These are phyloP conservation scores for Monosporascus ibericus DNA, from an alignment of 2,329 filamentous ascomycete species.

Conservation along the genomic window DNA sequence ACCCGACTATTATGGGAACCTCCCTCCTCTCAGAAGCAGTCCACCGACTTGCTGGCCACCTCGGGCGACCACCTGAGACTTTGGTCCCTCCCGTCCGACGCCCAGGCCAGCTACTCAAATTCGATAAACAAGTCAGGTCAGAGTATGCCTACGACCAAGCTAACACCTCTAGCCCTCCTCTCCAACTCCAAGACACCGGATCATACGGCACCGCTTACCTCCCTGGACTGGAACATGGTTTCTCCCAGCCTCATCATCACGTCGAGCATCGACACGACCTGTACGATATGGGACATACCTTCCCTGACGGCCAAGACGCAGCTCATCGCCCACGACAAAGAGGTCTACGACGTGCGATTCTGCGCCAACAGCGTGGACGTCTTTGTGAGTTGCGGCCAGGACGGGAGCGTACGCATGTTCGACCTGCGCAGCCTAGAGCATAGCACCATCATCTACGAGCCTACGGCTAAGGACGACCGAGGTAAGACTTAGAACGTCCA, in stretches of 20 bases:
- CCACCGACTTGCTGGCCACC: conserved; percentile 88
- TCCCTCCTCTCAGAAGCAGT: conserved; percentile 88
- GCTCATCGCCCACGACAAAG: conserved; percentile 96
- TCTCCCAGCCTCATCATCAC: conserved; percentile 97
- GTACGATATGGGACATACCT: conserved; percentile 99
- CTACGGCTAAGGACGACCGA: conserved; percentile 76
- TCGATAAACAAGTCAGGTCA: conserved; percentile 55
- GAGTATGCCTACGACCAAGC: conserved; percentile 61
- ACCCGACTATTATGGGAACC: conserved; percentile 95
- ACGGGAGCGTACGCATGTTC: conserved; percentile 98
- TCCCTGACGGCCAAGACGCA: conserved; percentile 97
- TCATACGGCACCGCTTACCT: conserved; percentile 93
- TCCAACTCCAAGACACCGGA: conserved; percentile 98
- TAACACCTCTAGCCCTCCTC: conserved; percentile 85
- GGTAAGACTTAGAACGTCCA: conserved; percentile 38
- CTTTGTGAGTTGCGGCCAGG: conserved; percentile 95
- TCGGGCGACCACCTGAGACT: conserved; percentile 90
- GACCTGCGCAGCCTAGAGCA: conserved; percentile 93
- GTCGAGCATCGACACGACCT: conserved; percentile 97
- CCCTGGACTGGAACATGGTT: conserved; percentile 95
- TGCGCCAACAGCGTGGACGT: conserved; percentile 98
- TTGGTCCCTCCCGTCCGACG: conserved; percentile 80
- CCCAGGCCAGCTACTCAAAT: conserved; percentile 57
- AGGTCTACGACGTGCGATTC: conserved; percentile 97
- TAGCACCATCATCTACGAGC: conserved; percentile 98